phyloP scores from a whole-genome alignment of 2,329 filamentous ascomycete species.

The Aspergillus brasiliensis region DNA sequence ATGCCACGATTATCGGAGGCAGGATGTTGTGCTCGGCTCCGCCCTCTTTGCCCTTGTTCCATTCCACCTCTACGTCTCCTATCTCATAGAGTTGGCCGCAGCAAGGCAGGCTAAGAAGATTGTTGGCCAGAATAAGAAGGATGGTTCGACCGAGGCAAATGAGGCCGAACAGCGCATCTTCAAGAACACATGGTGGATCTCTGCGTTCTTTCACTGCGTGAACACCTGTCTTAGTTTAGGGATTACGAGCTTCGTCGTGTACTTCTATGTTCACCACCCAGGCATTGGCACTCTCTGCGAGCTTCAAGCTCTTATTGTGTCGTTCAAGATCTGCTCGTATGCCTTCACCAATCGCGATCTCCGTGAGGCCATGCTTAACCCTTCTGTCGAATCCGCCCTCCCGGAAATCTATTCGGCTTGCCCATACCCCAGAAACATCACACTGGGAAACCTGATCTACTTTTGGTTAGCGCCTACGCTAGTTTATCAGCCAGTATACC shows the following conservation, averaged over 20 bases:
- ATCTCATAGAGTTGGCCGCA: slow-evolving; percentile 82
- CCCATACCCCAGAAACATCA: slow-evolving; percentile 90
- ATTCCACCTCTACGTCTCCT: slow-evolving; percentile 86
- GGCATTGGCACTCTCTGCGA: slow-evolving; percentile 90
- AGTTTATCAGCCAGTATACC: slow-evolving; percentile 96
- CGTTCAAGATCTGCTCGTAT: slow-evolving; percentile 94
- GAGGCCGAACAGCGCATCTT: slow-evolving; percentile 66
- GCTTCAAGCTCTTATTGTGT: slow-evolving; percentile 90
- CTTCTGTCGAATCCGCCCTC: slow-evolving; percentile 66
- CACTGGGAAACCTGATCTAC: slow-evolving; percentile 81
- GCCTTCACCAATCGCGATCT: slow-evolving; percentile 96
- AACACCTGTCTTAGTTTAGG: slow-evolving; percentile 82
- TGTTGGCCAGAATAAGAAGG: slow-evolving; percentile 60
- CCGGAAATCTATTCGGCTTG: slow-evolving; percentile 81
- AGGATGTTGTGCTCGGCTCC: slow-evolving; percentile 74
- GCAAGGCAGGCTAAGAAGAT: slow-evolving; percentile 74
- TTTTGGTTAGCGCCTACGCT: slow-evolving; percentile 98
- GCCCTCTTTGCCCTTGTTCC: slow-evolving; percentile 85
- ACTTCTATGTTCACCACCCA: slow-evolving; percentile 88
- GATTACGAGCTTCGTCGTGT: slow-evolving; percentile 82
- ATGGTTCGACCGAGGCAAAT: slow-evolving; percentile 56
- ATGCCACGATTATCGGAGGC: slow-evolving; percentile 81
- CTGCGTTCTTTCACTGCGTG: slow-evolving; percentile 77
- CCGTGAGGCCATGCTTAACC: slow-evolving; percentile 84
- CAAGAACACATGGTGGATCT: slow-evolving; percentile 73